Percentiles rank a stretch among this genome's conserved stretches.
Evolutionary conservation across 1,284 basidiomycete species (phyloP).

Genomic region (Chalciporus sp.): DNA sequence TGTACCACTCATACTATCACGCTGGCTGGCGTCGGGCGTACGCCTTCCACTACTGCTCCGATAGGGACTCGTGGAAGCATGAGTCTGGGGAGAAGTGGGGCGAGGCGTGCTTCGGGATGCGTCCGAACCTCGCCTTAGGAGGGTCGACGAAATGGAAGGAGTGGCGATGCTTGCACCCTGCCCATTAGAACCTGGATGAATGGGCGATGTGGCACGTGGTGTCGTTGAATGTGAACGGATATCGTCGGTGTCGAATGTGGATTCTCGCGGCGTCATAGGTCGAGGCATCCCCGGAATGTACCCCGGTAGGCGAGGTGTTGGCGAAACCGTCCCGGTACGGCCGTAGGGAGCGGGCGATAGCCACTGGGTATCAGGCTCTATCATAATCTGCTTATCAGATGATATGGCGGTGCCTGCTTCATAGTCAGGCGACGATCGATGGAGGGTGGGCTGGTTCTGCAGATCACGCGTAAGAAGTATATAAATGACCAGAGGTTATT

Average conservation of each 20-base stretch:
- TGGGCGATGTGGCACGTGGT: constrained; percentile 72
- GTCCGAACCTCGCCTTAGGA: constrained; percentile 54
- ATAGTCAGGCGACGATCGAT: constrained; percentile 37
- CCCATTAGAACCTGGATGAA: constrained; percentile 39
- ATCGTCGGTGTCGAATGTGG: constrained; percentile 62
- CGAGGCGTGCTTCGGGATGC: constrained; percentile 50
- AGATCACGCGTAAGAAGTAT: constrained; percentile 21
- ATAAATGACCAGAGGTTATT: constrained; percentile 6
- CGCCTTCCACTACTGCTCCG: constrained; percentile 62
- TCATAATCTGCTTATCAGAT: constrained; percentile 53
- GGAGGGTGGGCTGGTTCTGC: constrained; percentile 19
- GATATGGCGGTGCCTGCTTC: constrained; percentile 72
- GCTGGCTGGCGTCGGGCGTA: constrained; percentile 53
- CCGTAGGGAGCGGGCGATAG: constrained; percentile 54
- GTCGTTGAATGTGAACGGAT: constrained; percentile 74
- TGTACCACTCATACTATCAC: constrained; percentile 39
- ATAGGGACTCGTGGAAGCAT: constrained; percentile 49
- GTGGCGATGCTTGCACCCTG: constrained; percentile 34
- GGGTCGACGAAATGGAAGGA: constrained; percentile 38
- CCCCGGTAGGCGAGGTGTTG: constrained; percentile 71
- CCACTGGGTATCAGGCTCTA: constrained; percentile 48
- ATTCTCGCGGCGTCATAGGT: constrained; percentile 79
- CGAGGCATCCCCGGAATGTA: constrained; percentile 86
- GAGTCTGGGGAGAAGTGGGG: constrained; percentile 48
- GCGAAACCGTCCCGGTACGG: constrained; percentile 48